Base-by-base conservation (phyloP, 2,329 filamentous ascomycete species). In the Fusarium compactum region DNA sequence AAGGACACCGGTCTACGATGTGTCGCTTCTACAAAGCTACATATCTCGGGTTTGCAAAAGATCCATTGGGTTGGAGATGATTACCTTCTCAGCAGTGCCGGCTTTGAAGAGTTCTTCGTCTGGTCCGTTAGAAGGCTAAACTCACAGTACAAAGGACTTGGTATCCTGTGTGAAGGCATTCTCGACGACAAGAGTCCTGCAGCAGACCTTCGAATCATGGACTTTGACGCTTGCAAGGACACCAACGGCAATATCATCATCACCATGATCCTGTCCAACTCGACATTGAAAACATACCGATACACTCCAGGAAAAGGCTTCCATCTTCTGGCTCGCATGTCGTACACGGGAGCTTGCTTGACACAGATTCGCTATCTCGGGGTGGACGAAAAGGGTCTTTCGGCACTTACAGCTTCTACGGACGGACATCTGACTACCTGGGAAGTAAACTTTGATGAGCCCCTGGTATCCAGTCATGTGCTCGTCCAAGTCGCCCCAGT, bases 71-170 rank as follows among this genome's bases (percentile, higher is more conserved):
- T 92, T 3, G 85, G 88, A 48, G 87, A 91, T 4, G 79, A 83
- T 2, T 92, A 91, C 72, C 86, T 99, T 4, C 92, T 98, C 77
- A 97, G 93, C 70, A 95, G 93, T 74, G 94, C 89, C 8, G 96
- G 95, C 0, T 91, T 90, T 65, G 95, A 98, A 78, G 95, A 99
- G 79, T 91, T 98, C 69, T 95, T 91, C 73, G 86, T 95, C 14
- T 99, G 96, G 95, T 86, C 88, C 43, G 79, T 95, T 34, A 83
- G 83, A 48, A 76, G 76, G 14, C 78, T 92, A 9, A 84, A 89
- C 27, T 82, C 84, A 3, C 80, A 76, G 15, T 85, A 85, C 52
- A 71, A 72, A 16, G 85, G 85, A 6, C 78, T 90, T 3, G 88
- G 86, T 0, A 83, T 90, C 4, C 79, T 87, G 15, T 86, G 87